A percentile compares a stretch with the other conserved stretches of the same genome.
Evolutionary conservation across 306 rosid genomes (phyloP).

Genomic region (Trifolium repens): DNA sequence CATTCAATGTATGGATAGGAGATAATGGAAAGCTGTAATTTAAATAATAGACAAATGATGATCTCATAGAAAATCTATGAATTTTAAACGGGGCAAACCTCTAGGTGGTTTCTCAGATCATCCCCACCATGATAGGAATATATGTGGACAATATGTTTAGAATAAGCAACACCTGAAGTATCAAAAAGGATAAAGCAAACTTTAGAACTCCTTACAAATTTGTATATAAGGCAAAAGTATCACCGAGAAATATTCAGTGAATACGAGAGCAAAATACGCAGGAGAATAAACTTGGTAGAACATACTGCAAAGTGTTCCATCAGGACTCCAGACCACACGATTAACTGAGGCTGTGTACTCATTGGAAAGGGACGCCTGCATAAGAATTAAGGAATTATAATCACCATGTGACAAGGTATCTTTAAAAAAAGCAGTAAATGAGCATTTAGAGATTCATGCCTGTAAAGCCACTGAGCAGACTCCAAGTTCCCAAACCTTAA

Average conservation of each 20-base stretch:
- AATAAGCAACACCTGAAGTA: conserved; percentile 94
- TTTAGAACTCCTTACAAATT: background rate
- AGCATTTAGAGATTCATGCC: conserved; percentile 58
- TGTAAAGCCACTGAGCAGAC: conserved; percentile 71
- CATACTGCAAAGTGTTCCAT: conserved; percentile 87
- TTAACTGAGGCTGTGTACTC: conserved; percentile 85
- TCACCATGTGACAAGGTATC: conserved; percentile 35
- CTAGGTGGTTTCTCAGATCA: conserved; percentile 84
- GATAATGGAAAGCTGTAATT: conserved; percentile 15
- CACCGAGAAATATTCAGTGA: conserved; percentile 5
- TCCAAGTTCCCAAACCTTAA: conserved; percentile 85
- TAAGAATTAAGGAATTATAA: conserved; percentile 41
- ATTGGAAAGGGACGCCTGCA: conserved; percentile 74
- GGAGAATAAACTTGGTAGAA: conserved; percentile 27
- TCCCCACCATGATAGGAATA: conserved; percentile 90
- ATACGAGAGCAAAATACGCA: conserved; percentile 10
- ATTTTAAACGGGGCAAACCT: conserved; percentile 63
- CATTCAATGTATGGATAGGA: conserved; percentile 3
- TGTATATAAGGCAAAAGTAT: conserved; percentile 17
- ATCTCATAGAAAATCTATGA: conserved; percentile 31
- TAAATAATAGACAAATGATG: conserved; percentile 7
- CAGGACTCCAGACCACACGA: conserved; percentile 98
- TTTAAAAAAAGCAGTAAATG: conserved; percentile 17
- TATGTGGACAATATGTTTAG: conserved; percentile 92
- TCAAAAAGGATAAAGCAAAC: conserved; percentile 40